Conservation (phyloP, 192 early-diverging fungal genomes). For the Gryganskiella cystojenkinii region DNA sequence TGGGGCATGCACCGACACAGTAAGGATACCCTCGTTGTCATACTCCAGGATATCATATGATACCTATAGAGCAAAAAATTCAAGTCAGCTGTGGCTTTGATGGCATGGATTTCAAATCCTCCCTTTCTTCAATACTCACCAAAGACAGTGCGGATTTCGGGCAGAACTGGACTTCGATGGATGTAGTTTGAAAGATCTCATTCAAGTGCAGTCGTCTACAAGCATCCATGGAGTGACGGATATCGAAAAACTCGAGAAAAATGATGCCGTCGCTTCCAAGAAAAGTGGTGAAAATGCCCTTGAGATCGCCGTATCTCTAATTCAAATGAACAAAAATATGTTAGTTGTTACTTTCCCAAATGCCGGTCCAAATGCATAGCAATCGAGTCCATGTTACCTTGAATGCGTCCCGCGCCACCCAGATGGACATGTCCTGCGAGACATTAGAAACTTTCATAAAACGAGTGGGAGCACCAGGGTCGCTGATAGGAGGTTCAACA, state of each 20-base stretch:
- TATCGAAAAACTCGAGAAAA: slow-evolving; percentile 60
- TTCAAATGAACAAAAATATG: background rate
- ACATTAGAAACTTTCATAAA: slow-evolving; percentile 25
- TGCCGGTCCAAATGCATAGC: background rate
- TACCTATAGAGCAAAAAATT: slow-evolving; percentile 7
- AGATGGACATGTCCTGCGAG: slow-evolving; percentile 24
- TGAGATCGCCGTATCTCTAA: slow-evolving; percentile 53
- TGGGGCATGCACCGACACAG: slow-evolving; percentile 14
- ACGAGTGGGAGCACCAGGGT: slow-evolving; percentile 10
- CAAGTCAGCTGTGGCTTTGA: slow-evolving; percentile 5
- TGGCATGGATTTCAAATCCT: too few relatives aligned
- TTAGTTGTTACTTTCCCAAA: background rate
- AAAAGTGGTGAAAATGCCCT: slow-evolving; percentile 46
- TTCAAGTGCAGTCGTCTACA: slow-evolving; percentile 14
- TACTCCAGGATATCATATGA: slow-evolving; percentile 2
- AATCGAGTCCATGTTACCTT: slow-evolving; percentile 5
- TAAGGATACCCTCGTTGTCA: slow-evolving; percentile 51
- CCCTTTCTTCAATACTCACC: too few relatives aligned
- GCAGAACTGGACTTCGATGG: slow-evolving; percentile 43
- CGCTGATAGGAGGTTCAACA: background rate
- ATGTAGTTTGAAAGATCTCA: slow-evolving; percentile 4
- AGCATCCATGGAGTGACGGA: slow-evolving; percentile 52
- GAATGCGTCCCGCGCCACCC: slow-evolving; percentile 29
- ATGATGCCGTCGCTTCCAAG: slow-evolving; percentile 38
- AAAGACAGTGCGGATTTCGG: slow-evolving; percentile 3